Percentiles rank a stretch among this genome's conserved stretches.
Conservation (phyloP, 78 protist genomes). For the Dictyostelium brefeldianum region DNA sequence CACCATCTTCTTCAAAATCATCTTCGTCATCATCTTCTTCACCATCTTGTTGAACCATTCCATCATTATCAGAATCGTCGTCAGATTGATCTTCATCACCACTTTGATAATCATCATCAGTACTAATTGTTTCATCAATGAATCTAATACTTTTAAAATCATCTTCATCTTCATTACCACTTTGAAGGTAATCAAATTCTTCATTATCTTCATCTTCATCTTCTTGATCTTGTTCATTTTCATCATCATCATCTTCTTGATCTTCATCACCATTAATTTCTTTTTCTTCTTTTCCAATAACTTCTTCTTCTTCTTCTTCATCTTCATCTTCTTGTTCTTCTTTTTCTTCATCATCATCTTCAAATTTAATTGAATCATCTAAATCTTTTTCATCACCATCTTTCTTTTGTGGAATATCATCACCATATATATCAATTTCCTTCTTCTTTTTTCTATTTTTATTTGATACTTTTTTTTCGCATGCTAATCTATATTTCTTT, state of each 20-base stretch:
- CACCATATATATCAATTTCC: neutral
- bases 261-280: neutral
- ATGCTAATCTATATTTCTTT: conserved; percentile 28
- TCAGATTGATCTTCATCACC: neutral
- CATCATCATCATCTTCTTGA: neutral
- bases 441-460: conserved; percentile 36
- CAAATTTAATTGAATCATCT: neutral
- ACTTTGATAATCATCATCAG: neutral
- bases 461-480: neutral
- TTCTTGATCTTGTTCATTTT: neutral
- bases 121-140: conserved; percentile 1
- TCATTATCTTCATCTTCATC: neutral
- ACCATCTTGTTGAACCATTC: neutral
- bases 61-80: neutral
- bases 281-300: neutral
- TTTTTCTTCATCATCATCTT: neutral
- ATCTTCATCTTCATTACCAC: neutral
- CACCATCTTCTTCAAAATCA: neutral
- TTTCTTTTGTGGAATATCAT: neutral
- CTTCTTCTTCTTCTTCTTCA: neutral
- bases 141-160: neutral
- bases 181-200: neutral
- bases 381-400: conserved; percentile 24
- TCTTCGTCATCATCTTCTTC: neutral
- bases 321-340: neutral